Percentiles rank a stretch among this genome's conserved stretches.
These are phyloP conservation scores for Hemileccinum hortonii DNA, from an alignment of 1,284 basidiomycete genomes.

Conservation along the genomic window DNA sequence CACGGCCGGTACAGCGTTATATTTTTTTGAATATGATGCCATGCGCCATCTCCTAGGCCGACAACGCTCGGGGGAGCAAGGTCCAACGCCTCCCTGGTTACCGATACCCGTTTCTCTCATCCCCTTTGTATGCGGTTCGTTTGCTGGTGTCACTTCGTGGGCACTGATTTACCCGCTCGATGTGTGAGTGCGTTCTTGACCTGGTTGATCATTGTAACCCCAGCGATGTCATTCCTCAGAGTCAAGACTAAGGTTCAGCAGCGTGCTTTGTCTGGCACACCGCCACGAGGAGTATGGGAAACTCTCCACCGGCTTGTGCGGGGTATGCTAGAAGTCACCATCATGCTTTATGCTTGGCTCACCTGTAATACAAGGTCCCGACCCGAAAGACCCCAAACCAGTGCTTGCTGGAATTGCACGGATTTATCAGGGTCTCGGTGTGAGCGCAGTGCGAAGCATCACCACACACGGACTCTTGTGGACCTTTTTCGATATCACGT, in stretches of 20 bases:
- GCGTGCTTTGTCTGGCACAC: conserved; percentile 77
- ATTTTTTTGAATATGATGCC: conserved; percentile 87
- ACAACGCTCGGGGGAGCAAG: conserved; percentile 70
- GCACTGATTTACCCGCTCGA: conserved; percentile 82
- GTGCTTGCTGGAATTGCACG: conserved; percentile 67
- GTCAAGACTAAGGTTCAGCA: conserved; percentile 94
- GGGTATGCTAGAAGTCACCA: conserved; percentile 42
- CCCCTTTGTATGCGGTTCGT: conserved; percentile 82
- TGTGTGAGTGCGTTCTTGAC: conserved; percentile 52
- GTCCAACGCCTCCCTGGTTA: conserved; percentile 71
- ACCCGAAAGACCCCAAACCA: conserved; percentile 69
- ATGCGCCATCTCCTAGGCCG: conserved; percentile 77
- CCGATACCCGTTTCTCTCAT: conserved; percentile 74
- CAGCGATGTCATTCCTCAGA: conserved; percentile 39
- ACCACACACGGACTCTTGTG: conserved; percentile 82
- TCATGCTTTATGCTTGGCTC: conserved; percentile 5
- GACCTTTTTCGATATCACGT: conserved; percentile 79
- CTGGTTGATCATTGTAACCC: background rate
- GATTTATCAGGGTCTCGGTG: conserved; percentile 83
- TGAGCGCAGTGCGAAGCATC: conserved; percentile 78
- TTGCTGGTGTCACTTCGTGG: conserved; percentile 82
- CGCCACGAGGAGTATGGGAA: conserved; percentile 64
- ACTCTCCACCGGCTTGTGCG: conserved; percentile 76
- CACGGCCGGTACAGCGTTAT: conserved; percentile 78
- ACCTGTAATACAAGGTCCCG: conserved; percentile 55